Evolutionary conservation across 2,329 filamentous ascomycete genomes (phyloP), one percentile per base, ranked within the genome.

Genomic region (Pyrenophora graminea): DNA sequence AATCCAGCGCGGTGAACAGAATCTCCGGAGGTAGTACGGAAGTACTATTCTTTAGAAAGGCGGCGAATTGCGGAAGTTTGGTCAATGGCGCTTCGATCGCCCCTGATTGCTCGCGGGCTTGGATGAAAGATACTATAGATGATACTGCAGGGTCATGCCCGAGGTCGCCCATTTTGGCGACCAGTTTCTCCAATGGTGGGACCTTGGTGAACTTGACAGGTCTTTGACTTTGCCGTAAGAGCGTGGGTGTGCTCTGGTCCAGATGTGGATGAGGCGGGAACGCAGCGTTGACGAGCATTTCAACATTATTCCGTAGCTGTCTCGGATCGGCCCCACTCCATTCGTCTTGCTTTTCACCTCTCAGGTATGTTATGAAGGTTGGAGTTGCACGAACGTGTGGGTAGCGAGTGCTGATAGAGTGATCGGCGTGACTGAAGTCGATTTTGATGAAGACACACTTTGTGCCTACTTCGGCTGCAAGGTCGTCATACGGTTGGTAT

Each of bases 291-390:
- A 92, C 77, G 2, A 97, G 77, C 39, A 92, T 79, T 30, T 85
- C 83, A 10, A 96, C 80, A 52, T 91, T 94, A 13, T 82, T 82
- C 45, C 84, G 82, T 12, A 97, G 78, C 13, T 84, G 79, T 10
- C 80, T 78, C 2, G 84, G 80, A 64, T 92, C 87, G 1, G 89
- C 90, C 1, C 91, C 91, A 42, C 81, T 82, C 92, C 92, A 97
- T 59, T 88, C 82, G 55, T 91, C 87, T 41, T 90, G 83, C 67
- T 93, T 84, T 53, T 86, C 75, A 1, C 91, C 91, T 45, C 82
- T 86, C 7, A 93, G 74, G 67, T 92, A 95, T 0, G 91, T 93
- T 66, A 94, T 84, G 66, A 97, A 96, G 0, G 92, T 96, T 0
- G 93, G 93, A 0, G 92, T 96, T 3, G 87, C 87, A 2, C 83